These are phyloP conservation scores for Psilocybe cubensis DNA, from an alignment of 768 basidiomycete genomes.

Conservation along the genomic window DNA sequence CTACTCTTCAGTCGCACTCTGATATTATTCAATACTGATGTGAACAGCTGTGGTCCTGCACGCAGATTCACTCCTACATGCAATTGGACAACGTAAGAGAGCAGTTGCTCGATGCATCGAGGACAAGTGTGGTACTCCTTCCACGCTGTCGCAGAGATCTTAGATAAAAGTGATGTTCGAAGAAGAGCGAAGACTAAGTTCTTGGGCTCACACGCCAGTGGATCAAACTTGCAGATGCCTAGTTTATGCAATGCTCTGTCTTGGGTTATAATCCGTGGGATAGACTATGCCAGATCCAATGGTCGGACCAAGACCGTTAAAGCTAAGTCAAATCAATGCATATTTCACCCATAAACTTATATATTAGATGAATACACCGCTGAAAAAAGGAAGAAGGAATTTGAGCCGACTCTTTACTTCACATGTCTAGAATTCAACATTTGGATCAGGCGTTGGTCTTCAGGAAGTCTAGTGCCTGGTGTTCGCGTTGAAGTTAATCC, in stretches of 20 bases:
- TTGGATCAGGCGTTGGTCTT: conserved; percentile 64
- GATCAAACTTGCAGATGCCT: not conserved
- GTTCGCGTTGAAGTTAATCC: conserved; percentile 27
- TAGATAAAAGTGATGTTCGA: not conserved
- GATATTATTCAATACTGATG: no score
- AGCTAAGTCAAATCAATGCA: no score
- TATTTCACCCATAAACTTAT: no score
- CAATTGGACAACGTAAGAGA: not conserved
- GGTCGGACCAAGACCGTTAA: no score
- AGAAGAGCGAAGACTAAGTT: not conserved
- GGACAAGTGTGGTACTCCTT: not conserved
- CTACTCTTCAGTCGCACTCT: not conserved
- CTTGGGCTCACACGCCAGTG: not conserved
- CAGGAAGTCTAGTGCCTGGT: conserved; percentile 44
- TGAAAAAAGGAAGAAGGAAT: no score
- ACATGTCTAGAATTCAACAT: conserved; percentile 52
- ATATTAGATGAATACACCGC: no score
- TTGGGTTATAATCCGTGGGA: not conserved
- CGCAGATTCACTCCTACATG: no score
- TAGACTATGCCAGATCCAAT: not conserved
- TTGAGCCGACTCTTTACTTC: conserved; percentile 19
- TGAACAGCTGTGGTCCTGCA: no score
- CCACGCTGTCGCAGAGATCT: not conserved
- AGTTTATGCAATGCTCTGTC: not conserved
- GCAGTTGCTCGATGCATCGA: not conserved